A percentile compares a stretch with the other conserved stretches of the same genome.
Evolutionary conservation across 371 early-diverging fungal species (phyloP).

Genomic region (Phascolomyces articulosus): DNA sequence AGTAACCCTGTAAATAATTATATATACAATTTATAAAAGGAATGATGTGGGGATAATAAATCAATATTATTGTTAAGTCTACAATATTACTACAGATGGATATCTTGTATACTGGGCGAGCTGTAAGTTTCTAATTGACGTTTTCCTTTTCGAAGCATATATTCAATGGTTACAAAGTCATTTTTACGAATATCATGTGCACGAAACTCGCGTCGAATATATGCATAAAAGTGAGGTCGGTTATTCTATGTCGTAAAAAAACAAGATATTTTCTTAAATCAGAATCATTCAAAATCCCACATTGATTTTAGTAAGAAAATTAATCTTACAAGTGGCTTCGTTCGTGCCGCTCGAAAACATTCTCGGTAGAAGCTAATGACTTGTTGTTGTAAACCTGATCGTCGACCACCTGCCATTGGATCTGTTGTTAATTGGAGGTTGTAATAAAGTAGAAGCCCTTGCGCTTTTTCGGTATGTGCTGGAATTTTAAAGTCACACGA

Average conservation of each 20-base stretch:
- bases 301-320: no score
- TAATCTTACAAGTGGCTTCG: constrained; percentile 53
- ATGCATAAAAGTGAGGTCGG: constrained; percentile 59
- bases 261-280: no score
- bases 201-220: constrained; percentile 63
- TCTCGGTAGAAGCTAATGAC: constrained; percentile 61
- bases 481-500: no score
- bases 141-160: constrained; percentile 62
- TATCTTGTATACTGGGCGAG: constrained; percentile 60
- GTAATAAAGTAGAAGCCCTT: no score
- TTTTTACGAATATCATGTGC: constrained; percentile 54
- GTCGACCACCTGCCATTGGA: constrained; percentile 31
- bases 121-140: constrained; percentile 59
- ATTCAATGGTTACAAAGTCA: constrained; percentile 70
- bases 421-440: neutral
- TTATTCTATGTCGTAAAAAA: constrained; percentile 34
- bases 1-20: neutral
- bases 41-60: no score
- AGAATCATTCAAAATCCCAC: no score
- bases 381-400: constrained; percentile 66
- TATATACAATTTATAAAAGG: no score
- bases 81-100: constrained; percentile 42
- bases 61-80: no score
- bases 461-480: no score
- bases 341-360: constrained; percentile 61